A percentile compares a stretch with the other conserved stretches of the same genome.
phyloP scores from a whole-genome alignment of 805 yeast species.

The Saccharomyces jurei region DNA sequence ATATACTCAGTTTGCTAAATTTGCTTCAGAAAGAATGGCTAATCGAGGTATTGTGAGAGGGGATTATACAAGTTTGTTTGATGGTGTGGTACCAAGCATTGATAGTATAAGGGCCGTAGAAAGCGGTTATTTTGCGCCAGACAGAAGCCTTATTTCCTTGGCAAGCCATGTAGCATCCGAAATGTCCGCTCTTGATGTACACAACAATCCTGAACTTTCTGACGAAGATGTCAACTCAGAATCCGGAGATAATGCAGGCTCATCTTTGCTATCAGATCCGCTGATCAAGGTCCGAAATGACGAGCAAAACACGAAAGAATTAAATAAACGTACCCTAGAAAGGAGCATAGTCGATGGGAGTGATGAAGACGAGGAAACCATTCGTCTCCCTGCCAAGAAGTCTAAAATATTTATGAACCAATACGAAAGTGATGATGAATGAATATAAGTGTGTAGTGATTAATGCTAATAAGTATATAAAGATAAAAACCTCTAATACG shows the following conservation, averaged over 20 bases:
- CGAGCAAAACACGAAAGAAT: slow-evolving; percentile 21
- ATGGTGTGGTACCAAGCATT: slow-evolving; percentile 20
- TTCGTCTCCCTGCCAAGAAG: not conserved
- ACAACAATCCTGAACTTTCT: slow-evolving; percentile 1
- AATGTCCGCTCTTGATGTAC: slow-evolving; percentile 1
- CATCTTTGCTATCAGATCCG: not conserved
- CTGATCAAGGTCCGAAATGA: not conserved
- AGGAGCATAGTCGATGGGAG: not conserved
- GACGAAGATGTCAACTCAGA: slow-evolving; percentile 11
- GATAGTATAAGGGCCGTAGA: slow-evolving; percentile 1
- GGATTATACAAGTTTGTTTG: slow-evolving; percentile 24
- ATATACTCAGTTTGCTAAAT: slow-evolving; percentile 17
- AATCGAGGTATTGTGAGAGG: slow-evolving; percentile 13
- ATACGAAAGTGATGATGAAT: slow-evolving; percentile 1
- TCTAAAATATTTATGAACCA: slow-evolving; percentile 1
- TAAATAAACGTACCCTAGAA: slow-evolving; percentile 1
- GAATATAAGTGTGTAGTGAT: not conserved
- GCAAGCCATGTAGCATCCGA: slow-evolving; percentile 10
- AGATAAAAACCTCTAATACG: too few relatives aligned
- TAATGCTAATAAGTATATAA: not conserved
- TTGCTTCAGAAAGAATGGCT: slow-evolving; percentile 23
- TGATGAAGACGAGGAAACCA: slow-evolving; percentile 2
- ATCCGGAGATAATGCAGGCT: not conserved
- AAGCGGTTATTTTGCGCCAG: slow-evolving; percentile 7
- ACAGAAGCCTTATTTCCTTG: slow-evolving; percentile 11